Evolutionary conservation across 768 basidiomycete species (phyloP).

Genomic region (Mycena capillaripes): DNA sequence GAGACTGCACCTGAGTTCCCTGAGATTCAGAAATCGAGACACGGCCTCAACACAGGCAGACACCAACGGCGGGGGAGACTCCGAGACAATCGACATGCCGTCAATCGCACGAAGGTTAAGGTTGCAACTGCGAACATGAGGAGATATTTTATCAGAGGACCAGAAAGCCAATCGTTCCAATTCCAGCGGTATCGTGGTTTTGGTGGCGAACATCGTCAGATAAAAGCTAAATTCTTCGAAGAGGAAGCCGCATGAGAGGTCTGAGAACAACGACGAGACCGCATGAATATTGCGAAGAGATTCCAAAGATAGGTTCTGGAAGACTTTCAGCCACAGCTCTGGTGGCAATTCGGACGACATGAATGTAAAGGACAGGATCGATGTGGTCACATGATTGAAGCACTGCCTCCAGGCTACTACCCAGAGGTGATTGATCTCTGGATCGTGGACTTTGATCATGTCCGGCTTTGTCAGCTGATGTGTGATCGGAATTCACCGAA

Average conservation of each 20-base stretch:
- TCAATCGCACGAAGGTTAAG: not conserved
- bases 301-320: not conserved
- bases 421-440: too few relatives aligned
- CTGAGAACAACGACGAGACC: not conserved
- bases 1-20: not conserved
- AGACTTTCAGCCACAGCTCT: not conserved
- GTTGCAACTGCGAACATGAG: not conserved
- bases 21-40: not conserved
- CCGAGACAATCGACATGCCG: not conserved
- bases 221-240: not conserved
- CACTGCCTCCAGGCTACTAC: too few relatives aligned
- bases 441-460: too few relatives aligned
- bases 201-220: not conserved
- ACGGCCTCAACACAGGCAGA: not conserved
- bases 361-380: not conserved
- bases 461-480: too few relatives aligned
- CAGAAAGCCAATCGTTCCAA: not conserved
- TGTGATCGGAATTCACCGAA: too few relatives aligned
- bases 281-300: not conserved
- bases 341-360: not conserved
- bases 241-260: not conserved
- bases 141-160: not conserved
- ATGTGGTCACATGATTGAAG: too few relatives aligned
- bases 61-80: not conserved
- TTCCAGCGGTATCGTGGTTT: not conserved